These are phyloP conservation scores for Pistacia integerrima DNA, from an alignment of 345 rosid species.

Conservation along the genomic window DNA sequence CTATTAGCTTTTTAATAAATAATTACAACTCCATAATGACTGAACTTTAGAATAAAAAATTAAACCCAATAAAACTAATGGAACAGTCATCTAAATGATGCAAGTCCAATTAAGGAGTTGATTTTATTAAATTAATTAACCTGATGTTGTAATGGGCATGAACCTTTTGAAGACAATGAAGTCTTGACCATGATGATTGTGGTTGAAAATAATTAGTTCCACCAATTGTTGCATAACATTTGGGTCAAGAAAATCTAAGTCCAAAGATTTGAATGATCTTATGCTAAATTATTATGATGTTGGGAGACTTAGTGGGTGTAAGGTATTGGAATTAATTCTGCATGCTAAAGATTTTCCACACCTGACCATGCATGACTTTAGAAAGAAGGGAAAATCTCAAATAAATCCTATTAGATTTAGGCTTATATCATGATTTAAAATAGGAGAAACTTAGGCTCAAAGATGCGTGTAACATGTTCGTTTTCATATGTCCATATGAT, in stretches of 20 bases:
- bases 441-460: too few species aligned
- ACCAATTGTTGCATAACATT: slow-evolving; percentile 11
- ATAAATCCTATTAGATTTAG: too few species aligned
- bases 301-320: not conserved
- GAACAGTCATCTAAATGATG: not conserved
- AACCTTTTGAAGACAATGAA: not conserved
- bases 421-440: too few species aligned
- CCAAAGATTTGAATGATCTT: not conserved
- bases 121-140: not conserved
- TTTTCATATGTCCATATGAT: too few species aligned
- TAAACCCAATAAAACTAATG: not conserved
- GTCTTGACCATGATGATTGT: slow-evolving; percentile 12
- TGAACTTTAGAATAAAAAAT: too few species aligned
- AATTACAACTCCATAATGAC: too few species aligned
- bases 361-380: not conserved
- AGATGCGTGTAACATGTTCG: too few species aligned
- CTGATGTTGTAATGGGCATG: not conserved
- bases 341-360: slow-evolving; percentile 7
- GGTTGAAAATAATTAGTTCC: slow-evolving; percentile 18
- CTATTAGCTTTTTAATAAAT: too few species aligned
- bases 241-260: slow-evolving; percentile 9
- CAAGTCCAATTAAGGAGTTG: not conserved
- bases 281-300: not conserved
- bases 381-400: not conserved
- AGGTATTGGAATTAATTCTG: not conserved